Evolutionary conservation across 768 basidiomycete species (phyloP).

Genomic region (Naganishia vaughanmartiniae): DNA sequence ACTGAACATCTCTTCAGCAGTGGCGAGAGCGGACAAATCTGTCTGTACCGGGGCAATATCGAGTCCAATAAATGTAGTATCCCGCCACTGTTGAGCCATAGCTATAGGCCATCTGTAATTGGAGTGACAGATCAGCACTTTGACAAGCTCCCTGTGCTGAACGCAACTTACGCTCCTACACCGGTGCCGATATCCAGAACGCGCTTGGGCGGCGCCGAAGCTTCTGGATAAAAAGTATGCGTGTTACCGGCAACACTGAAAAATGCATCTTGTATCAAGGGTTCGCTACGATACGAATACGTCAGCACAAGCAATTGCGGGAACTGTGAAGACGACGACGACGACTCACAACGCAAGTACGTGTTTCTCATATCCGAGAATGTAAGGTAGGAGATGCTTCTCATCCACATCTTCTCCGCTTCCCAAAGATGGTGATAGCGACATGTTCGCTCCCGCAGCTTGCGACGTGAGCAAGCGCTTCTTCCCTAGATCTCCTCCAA

Average conservation of each 20-base stretch:
- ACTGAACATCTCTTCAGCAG: conserved; percentile 30
- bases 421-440: neutral
- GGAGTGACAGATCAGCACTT: neutral
- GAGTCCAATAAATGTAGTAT: conserved; percentile 45
- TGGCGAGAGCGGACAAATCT: conserved; percentile 37
- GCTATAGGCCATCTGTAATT: conserved; percentile 43
- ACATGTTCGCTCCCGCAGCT: too few species aligned
- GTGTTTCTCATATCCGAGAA: conserved; percentile 46
- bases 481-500: conserved; percentile 28
- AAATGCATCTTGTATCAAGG: conserved; percentile 44
- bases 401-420: neutral
- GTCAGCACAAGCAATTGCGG: neutral
- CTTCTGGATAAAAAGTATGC: conserved; percentile 38
- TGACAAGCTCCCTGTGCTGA: neutral
- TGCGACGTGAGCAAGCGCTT: conserved; percentile 3
- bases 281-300: conserved; percentile 36
- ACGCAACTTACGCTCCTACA: conserved; percentile 33
- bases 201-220: conserved; percentile 32
- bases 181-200: conserved; percentile 50
- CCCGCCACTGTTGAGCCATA: conserved; percentile 42
- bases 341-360: conserved; percentile 45
- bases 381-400: conserved; percentile 31
- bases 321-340: neutral
- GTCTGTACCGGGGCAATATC: conserved; percentile 44
- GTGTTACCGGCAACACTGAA: conserved; percentile 35